These are phyloP conservation scores for Phaeolepiota aurea DNA, from an alignment of 768 basidiomycete species.

Conservation along the genomic window DNA sequence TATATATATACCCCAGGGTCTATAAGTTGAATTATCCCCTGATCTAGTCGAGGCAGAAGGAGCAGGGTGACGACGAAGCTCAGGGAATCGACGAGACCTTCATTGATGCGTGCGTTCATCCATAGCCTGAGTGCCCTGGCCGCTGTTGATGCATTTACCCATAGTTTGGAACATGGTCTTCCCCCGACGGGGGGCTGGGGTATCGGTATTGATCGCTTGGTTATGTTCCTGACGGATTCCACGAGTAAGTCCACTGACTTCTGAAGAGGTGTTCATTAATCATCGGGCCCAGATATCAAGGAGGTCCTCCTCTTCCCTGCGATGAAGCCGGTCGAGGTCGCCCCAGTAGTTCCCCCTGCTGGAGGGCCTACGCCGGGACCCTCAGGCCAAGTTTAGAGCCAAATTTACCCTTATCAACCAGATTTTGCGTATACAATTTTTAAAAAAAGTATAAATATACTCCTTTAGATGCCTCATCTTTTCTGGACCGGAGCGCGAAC, in stretches of 20 bases:
- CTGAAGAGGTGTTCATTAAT: neutral
- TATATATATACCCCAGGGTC: neutral
- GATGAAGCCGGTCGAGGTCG: conserved; percentile 77
- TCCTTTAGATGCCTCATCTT: too few relatives aligned
- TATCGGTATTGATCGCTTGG: conserved; percentile 88
- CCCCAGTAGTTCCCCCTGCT: conserved; percentile 15
- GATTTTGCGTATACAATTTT: too few relatives aligned
- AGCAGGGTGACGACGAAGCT: conserved; percentile 94
- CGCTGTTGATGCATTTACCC: conserved; percentile 3
- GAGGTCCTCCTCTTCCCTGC: conserved; percentile 95
- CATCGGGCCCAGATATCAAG: conserved; percentile 68
- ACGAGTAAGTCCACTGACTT: conserved; percentile 50
- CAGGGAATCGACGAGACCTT: conserved; percentile 96
- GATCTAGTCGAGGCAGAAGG: conserved; percentile 76
- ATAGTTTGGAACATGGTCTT: conserved; percentile 90
- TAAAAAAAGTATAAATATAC: too few relatives aligned
- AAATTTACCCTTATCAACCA: too few relatives aligned
- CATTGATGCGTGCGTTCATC: conserved; percentile 73
- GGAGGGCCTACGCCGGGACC: conserved; percentile 18
- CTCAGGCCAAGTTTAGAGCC: conserved; percentile 23
- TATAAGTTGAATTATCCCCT: conserved; percentile 1
- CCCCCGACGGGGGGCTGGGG: conserved; percentile 99
- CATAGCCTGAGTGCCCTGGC: conserved; percentile 1
- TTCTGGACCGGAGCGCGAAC: too few relatives aligned
- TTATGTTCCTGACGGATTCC: conserved; percentile 99